Percentiles rank a stretch among this genome's conserved stretches.
Conservation (phyloP, 2,329 filamentous ascomycete genomes). For the Hymenoscyphus fructigenus region DNA sequence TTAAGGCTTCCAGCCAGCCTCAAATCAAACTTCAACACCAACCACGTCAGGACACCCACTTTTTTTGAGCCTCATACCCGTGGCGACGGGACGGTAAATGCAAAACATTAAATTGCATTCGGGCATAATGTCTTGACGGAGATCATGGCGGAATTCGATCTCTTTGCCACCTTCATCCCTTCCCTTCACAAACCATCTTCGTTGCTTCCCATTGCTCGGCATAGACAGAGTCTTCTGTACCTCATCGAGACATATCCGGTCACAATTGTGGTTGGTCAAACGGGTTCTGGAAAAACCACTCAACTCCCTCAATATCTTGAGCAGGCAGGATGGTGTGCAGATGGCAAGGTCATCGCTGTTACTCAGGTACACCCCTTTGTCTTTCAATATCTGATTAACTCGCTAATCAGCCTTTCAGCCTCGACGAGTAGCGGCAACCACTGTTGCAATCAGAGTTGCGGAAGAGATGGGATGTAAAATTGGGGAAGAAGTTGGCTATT, state of each 20-base stretch:
- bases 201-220: conserved; percentile 82
- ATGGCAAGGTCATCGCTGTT: conserved; percentile 80
- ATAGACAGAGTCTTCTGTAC: conserved; percentile 78
- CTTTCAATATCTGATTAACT: not conserved
- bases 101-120: not conserved
- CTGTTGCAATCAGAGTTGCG: conserved; percentile 83
- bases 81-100: not conserved
- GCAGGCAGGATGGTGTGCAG: conserved; percentile 81
- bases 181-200: conserved; percentile 82
- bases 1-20: not conserved
- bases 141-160: conserved; percentile 49
- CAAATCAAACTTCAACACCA: not conserved
- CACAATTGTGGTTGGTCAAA: conserved; percentile 89
- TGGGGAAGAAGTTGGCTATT: conserved; percentile 90
- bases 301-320: conserved; percentile 92
- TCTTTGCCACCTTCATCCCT: conserved; percentile 66
- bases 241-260: conserved; percentile 81
- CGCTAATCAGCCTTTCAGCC: conserved; percentile 55
- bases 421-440: conserved; percentile 84
- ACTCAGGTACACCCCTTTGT: conserved; percentile 69
- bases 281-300: conserved; percentile 92
- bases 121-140: not conserved
- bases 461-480: conserved; percentile 84
- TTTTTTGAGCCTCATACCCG: conserved; percentile 7
- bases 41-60: not conserved